Evolutionary conservation across 2,329 filamentous ascomycete species (phyloP).

Genomic region (Monilinia polystroma): DNA sequence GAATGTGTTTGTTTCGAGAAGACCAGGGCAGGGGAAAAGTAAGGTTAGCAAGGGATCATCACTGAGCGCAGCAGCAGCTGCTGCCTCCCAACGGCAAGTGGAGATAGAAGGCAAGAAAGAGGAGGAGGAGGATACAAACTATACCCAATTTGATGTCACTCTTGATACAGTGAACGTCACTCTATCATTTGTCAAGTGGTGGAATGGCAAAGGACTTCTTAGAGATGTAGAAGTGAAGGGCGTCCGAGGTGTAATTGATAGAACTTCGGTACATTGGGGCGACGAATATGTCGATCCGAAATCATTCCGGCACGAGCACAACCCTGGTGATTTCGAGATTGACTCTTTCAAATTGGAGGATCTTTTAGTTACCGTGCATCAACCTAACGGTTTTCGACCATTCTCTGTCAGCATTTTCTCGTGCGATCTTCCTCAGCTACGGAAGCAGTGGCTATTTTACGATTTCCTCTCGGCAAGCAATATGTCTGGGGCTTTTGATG

Average conservation of each 20-base stretch:
- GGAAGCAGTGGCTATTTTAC: slow-evolving; percentile 97
- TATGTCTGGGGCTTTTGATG: slow-evolving; percentile 93
- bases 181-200: slow-evolving; percentile 97
- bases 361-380: slow-evolving; percentile 84
- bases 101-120: slow-evolving; percentile 47
- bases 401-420: slow-evolving; percentile 95
- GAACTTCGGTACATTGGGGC: slow-evolving; percentile 76
- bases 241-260: slow-evolving; percentile 86
- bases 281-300: slow-evolving; percentile 73
- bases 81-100: slow-evolving; percentile 66
- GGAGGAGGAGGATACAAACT: slow-evolving; percentile 85
- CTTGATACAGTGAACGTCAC: slow-evolving; percentile 96
- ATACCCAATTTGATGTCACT: slow-evolving; percentile 94
- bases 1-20: slow-evolving; percentile 91
- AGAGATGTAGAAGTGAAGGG: slow-evolving; percentile 93
- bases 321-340: slow-evolving; percentile 93
- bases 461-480: slow-evolving; percentile 94
- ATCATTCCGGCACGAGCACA: slow-evolving; percentile 82
- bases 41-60: slow-evolving; percentile 93
- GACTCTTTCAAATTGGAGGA: slow-evolving; percentile 97
- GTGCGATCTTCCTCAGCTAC: slow-evolving; percentile 85
- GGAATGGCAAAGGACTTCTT: slow-evolving; percentile 90
- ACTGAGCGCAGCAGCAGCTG: slow-evolving; percentile 77
- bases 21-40: slow-evolving; percentile 77
- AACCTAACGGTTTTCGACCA: slow-evolving; percentile 86